Percentiles rank a stretch among this genome's conserved stretches.
phyloP scores from a whole-genome alignment of 2,329 filamentous ascomycete species.

The Venturia pyrina region DNA sequence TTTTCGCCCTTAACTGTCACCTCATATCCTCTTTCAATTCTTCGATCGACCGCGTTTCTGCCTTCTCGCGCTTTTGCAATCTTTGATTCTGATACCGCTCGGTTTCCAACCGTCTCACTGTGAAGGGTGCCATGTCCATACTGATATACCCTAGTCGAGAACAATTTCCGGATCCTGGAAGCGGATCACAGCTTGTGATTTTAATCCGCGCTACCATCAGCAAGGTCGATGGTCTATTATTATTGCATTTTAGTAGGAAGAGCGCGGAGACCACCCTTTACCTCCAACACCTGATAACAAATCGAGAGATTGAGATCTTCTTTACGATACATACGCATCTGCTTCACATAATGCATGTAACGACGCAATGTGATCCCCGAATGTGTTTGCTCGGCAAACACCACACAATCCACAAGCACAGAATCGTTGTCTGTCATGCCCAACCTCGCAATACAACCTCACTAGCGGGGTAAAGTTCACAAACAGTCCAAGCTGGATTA shows the following conservation, averaged over 20 bases:
- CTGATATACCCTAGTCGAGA: background rate
- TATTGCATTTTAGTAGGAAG: background rate
- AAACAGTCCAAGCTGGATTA: background rate
- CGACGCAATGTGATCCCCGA: background rate
- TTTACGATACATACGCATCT: background rate
- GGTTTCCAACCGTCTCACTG: background rate
- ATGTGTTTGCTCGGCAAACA: background rate
- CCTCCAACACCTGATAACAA: background rate
- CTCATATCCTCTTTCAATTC: background rate
- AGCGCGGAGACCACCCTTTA: background rate
- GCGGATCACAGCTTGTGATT: background rate
- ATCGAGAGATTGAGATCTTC: background rate
- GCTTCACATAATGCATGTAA: background rate
- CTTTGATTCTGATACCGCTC: background rate
- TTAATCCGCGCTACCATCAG: background rate
- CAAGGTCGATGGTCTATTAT: background rate
- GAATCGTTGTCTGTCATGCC: background rate
- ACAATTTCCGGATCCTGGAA: background rate
- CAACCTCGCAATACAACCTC: background rate
- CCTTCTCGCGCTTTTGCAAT: background rate
- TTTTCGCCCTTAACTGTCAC: background rate
- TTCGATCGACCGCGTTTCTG: background rate
- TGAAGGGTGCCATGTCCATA: background rate
- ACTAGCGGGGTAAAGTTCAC: background rate
- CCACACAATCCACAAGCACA: background rate